Conservation (phyloP, 345 rosid genomes). For the Orychophragmus violaceus region DNA sequence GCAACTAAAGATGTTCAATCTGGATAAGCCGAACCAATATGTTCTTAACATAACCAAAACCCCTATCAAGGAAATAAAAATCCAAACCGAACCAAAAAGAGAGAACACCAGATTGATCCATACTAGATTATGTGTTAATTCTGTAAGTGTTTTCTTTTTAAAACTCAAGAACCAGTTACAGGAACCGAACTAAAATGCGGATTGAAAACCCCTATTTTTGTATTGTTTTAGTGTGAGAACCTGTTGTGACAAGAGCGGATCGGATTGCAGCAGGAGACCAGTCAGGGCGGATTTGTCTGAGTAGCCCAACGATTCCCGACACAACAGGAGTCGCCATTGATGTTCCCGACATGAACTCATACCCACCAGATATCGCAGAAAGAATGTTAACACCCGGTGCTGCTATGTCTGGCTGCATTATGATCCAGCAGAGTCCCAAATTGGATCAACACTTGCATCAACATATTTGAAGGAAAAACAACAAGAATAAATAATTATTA, state of each 20-base stretch:
- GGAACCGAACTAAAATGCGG: neutral
- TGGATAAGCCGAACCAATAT: neutral
- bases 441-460: neutral
- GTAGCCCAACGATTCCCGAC: constrained; percentile 36
- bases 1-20: neutral
- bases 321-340: constrained; percentile 42
- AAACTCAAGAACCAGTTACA: neutral
- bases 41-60: neutral
- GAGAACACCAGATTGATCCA: neutral
- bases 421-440: neutral
- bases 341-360: constrained; percentile 29
- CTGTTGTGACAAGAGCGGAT: constrained; percentile 49
- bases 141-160: neutral
- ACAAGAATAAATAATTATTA: neutral
- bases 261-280: constrained; percentile 48
- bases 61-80: neutral
- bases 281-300: constrained; percentile 29
- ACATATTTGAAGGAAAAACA: neutral
- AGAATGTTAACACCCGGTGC: constrained; percentile 42
- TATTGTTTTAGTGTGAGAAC: constrained; percentile 7
- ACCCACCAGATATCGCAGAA: constrained; percentile 28
- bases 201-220: neutral
- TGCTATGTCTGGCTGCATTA: constrained; percentile 43
- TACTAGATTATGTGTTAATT: neutral
- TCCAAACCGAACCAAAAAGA: neutral